Conservation (phyloP, 768 basidiomycete species). For the Scleroderma bovista region DNA sequence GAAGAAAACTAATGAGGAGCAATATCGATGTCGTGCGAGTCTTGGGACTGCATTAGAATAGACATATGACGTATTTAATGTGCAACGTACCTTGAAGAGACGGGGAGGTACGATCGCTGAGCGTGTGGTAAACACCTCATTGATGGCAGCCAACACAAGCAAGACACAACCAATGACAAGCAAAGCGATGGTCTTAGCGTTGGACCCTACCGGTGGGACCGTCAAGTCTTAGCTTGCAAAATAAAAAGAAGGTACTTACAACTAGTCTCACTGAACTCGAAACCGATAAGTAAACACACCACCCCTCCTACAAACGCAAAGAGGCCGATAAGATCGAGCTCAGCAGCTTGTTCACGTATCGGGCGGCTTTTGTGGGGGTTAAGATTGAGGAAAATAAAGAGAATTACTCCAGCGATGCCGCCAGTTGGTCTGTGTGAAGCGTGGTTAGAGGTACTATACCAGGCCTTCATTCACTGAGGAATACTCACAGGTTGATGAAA, state of each 20-base stretch:
- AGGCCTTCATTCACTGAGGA: not conserved
- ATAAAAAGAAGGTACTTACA: conserved; percentile 41
- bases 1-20: conserved; percentile 53
- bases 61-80: not conserved
- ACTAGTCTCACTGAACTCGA: conserved; percentile 60
- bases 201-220: conserved; percentile 41
- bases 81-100: conserved; percentile 52
- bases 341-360: conserved; percentile 49
- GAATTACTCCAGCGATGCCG: conserved; percentile 51
- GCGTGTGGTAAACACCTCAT: conserved; percentile 56
- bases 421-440: conserved; percentile 58
- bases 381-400: conserved; percentile 75
- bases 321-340: conserved; percentile 73
- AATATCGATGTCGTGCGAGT: conserved; percentile 69
- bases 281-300: conserved; percentile 65
- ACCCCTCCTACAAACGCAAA: conserved; percentile 57
- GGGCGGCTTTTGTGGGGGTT: conserved; percentile 64
- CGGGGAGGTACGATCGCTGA: conserved; percentile 73
- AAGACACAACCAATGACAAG: conserved; percentile 53
- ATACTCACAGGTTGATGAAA: conserved; percentile 65
- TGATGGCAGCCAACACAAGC: conserved; percentile 46
- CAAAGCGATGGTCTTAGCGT: conserved; percentile 54
- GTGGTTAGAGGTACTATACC: not conserved
- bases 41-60: conserved; percentile 24
- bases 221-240: not conserved